These are phyloP conservation scores for Botrytis porri DNA, from an alignment of 2,329 filamentous ascomycete species.

Conservation along the genomic window DNA sequence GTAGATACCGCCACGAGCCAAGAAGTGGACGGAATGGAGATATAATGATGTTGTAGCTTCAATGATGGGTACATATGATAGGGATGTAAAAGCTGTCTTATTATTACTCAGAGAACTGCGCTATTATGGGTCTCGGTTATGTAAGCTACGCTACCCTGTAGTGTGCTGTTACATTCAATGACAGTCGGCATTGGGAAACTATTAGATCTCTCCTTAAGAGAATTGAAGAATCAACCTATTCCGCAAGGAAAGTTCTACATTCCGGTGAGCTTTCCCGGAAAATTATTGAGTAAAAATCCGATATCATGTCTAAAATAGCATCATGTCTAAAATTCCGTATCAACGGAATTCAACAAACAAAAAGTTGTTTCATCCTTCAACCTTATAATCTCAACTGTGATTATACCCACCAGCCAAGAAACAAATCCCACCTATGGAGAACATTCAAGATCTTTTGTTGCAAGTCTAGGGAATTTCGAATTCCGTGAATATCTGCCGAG, in stretches of 20 bases:
- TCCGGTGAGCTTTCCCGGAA: not conserved
- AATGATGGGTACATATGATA: no score
- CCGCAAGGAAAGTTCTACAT: not conserved
- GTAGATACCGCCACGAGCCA: not conserved
- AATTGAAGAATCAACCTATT: not conserved
- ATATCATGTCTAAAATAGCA: not conserved
- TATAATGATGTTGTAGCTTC: not conserved
- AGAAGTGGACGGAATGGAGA: not conserved
- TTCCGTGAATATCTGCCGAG: constrained; percentile 7
- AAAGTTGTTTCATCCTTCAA: not conserved
- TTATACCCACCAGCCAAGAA: not conserved
- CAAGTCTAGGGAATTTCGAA: not conserved
- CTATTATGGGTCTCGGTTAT: no score
- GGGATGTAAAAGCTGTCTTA: no score
- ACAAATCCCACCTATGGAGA: constrained; percentile 9
- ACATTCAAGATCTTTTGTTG: not conserved
- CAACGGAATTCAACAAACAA: not conserved
- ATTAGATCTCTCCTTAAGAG: not conserved
- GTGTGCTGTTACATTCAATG: no score
- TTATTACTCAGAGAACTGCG: no score
- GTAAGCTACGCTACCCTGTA: no score
- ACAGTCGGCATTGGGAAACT: not conserved
- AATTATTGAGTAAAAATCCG: not conserved
- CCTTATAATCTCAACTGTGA: not conserved
- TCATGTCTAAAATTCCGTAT: not conserved